Base-by-base conservation (phyloP, 768 basidiomycete species). In the Russula sp. region DNA sequence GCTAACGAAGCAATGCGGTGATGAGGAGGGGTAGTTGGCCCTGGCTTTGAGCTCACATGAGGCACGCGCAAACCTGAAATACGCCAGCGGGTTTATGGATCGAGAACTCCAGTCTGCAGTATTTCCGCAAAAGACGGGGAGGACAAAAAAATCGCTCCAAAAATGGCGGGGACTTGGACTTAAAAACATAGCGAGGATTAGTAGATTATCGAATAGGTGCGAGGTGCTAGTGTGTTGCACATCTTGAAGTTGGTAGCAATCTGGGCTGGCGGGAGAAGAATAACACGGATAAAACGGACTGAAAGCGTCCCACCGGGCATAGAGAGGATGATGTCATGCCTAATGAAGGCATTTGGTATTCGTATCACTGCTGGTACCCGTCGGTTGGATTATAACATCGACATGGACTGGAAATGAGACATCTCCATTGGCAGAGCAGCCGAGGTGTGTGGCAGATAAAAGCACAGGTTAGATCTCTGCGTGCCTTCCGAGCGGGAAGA, bases 41-140 rank as follows among this genome's bases (percentile, higher is more conserved):
- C n/a, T n/a, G n/a, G n/a, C n/a, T n/a, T n/a, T n/a, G n/a, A n/a
- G n/a, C n/a, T 42, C 6, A 4, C 20, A 5, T 49, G 32, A 57
- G 47, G 53, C 2, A 13, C 0, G 48, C 11, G 20, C 47, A 5
- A 20, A 7, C 10, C 10, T 13, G 18, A 42, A 38, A 13, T n/a
- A 35, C 34, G 45, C 14, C 13, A 39, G 48, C 20, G 38, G 67
- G 68, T 41, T 59, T 65, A 84, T 82, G 14, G 82, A 76, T 20
- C 80, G 74, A 53, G 75, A 74, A 56, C 78, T 78, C 83, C 81
- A 82, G 22, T 76, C 70, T 20, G 77, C 74, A 7, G 77, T 75
- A 53, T 76, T 75, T 2, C 78, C 9, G 78, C 75, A 36, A 71
- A 61, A 10, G 66, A 69, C 16, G 71, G 65, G 8, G 38, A 10